These are phyloP conservation scores for Colletotrichum spinosum DNA, from an alignment of 2,329 filamentous ascomycete species.

Conservation along the genomic window DNA sequence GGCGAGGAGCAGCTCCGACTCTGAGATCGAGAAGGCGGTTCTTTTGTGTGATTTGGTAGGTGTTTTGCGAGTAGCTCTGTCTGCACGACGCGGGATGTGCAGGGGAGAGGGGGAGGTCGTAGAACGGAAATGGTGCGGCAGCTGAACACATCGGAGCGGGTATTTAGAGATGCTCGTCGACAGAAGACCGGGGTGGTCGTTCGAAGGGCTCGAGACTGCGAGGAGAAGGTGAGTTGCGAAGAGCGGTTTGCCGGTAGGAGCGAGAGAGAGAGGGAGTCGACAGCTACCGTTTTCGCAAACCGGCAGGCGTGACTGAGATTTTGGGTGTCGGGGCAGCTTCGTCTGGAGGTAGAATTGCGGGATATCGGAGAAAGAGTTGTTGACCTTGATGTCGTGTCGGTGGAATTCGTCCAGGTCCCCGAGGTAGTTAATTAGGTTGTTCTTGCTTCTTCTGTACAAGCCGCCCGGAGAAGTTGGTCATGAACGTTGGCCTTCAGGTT, in stretches of 20 bases:
- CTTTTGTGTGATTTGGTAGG: slow-evolving; percentile 21
- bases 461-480: too few species aligned
- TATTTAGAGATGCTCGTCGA: slow-evolving; percentile 5
- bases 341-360: neutral
- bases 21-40: slow-evolving; percentile 24
- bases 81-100: slow-evolving; percentile 29
- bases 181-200: slow-evolving; percentile 16
- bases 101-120: slow-evolving; percentile 37
- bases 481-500: too few species aligned
- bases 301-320: neutral
- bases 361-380: too few species aligned
- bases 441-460: too few species aligned
- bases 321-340: slow-evolving; percentile 10
- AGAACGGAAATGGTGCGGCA: slow-evolving; percentile 36
- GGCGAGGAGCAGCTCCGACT: slow-evolving; percentile 42
- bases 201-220: neutral
- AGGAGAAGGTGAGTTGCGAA: neutral
- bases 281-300: slow-evolving; percentile 22
- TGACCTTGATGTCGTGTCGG: too few species aligned
- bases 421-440: too few species aligned
- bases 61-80: slow-evolving; percentile 24
- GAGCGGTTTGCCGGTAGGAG: neutral
- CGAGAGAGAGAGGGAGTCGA: neutral
- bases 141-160: slow-evolving; percentile 43
- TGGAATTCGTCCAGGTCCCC: too few species aligned